A percentile compares a stretch with the other conserved stretches of the same genome.
Evolutionary conservation across 2,329 filamentous ascomycete genomes (phyloP).

Genomic region (Sporothrix protearum): DNA sequence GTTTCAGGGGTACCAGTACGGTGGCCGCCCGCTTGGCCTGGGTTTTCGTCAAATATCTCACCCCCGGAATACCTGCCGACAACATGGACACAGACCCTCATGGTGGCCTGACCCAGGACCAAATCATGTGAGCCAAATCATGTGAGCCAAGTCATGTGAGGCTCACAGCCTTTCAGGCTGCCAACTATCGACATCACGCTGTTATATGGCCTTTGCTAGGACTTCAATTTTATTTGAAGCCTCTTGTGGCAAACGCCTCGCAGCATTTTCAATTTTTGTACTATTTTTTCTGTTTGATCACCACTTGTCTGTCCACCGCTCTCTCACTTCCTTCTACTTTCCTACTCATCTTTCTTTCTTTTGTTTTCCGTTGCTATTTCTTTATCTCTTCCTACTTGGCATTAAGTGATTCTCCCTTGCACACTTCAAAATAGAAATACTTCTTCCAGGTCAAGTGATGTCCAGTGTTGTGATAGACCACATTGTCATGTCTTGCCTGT

Average conservation of each 20-base stretch:
- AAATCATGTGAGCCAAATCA: slow-evolving; percentile 95
- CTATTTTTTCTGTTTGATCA: not conserved
- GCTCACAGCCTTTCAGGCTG: not conserved
- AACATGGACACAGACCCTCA: slow-evolving; percentile 80
- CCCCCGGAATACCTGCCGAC: slow-evolving; percentile 58
- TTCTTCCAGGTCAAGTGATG: not conserved
- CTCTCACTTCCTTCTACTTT: slow-evolving; percentile 8
- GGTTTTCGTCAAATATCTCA: slow-evolving; percentile 94
- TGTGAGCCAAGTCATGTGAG: slow-evolving; percentile 93
- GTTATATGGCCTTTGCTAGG: not conserved
- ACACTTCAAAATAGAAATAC: not conserved
- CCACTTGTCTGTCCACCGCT: not conserved
- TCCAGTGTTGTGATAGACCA: not conserved
- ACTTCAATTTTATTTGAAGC: not conserved
- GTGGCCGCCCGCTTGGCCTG: slow-evolving; percentile 86
- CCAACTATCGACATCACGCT: not conserved
- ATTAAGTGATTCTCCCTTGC: too few relatives aligned
- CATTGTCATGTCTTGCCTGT: not conserved
- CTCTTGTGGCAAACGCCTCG: not conserved
- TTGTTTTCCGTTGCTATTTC: not conserved
- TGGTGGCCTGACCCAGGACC: slow-evolving; percentile 83
- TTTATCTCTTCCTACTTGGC: not conserved
- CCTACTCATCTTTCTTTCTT: not conserved
- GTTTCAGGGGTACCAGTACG: slow-evolving; percentile 97
- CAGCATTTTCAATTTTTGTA: not conserved